A percentile compares a stretch with the other conserved stretches of the same genome.
phyloP scores from a whole-genome alignment of 257 asterid species.

The Solanum verrucosum region DNA sequence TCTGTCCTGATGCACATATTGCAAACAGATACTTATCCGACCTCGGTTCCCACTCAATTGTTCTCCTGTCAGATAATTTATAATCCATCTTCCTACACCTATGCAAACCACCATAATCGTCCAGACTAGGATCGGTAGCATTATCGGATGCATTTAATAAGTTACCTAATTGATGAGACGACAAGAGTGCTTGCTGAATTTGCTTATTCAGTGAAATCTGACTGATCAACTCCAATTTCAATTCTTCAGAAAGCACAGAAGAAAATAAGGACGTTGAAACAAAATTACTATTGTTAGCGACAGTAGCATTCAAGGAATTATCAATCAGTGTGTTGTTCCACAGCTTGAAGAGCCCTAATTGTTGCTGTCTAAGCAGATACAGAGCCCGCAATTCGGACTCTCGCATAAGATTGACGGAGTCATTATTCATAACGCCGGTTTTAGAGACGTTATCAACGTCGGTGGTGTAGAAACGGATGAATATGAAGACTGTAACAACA shows the following conservation, averaged over 20 bases:
- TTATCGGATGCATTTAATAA: constrained; percentile 25
- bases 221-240: constrained; percentile 44
- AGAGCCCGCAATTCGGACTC: constrained; percentile 72
- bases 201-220: constrained; percentile 69
- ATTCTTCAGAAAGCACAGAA: constrained; percentile 11
- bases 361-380: constrained; percentile 70
- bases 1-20: constrained; percentile 84
- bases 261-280: neutral
- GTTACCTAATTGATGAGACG: constrained; percentile 45
- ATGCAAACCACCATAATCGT: constrained; percentile 21
- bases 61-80: constrained; percentile 49
- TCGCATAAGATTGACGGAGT: constrained; percentile 53
- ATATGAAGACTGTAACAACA: constrained; percentile 40
- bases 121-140: constrained; percentile 30
- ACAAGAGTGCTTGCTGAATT: constrained; percentile 60
- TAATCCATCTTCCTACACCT: constrained; percentile 63
- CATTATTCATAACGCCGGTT: constrained; percentile 31
- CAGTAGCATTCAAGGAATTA: constrained; percentile 1
- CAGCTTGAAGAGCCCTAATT: constrained; percentile 57
- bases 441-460: constrained; percentile 45
- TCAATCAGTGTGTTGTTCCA: constrained; percentile 43
- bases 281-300: neutral
- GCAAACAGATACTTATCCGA: constrained; percentile 75
- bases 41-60: constrained; percentile 78
- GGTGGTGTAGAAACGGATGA: constrained; percentile 50